Evolutionary conservation across 257 asterid species (phyloP).

Genomic region (Solanum sejunctum): DNA sequence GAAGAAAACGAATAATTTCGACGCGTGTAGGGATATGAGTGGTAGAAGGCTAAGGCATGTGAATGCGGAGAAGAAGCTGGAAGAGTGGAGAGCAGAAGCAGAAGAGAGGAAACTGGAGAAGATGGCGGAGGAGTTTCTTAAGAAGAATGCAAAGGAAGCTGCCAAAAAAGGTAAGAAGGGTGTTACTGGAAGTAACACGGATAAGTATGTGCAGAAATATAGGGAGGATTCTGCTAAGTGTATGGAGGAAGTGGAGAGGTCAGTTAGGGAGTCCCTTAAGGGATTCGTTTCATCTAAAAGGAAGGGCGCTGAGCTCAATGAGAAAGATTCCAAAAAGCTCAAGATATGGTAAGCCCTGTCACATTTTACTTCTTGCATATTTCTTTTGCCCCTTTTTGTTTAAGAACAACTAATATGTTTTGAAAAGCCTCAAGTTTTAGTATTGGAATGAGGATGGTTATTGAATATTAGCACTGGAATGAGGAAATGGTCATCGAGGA

Average conservation of each 20-base stretch:
- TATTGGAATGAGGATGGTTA: background rate
- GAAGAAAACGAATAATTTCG: conserved; percentile 90
- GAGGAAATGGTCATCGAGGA: background rate
- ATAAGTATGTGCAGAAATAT: conserved; percentile 79
- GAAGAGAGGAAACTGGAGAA: conserved; percentile 87
- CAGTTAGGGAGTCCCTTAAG: conserved; percentile 64
- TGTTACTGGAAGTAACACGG: conserved; percentile 23
- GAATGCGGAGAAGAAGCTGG: conserved; percentile 93
- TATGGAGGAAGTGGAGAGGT: conserved; percentile 71
- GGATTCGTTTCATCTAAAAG: conserved; percentile 42
- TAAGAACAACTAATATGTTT: background rate
- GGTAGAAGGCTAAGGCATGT: conserved; percentile 97
- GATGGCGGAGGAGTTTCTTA: conserved; percentile 74
- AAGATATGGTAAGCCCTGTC: conserved; percentile 52
- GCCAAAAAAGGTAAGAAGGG: conserved; percentile 43
- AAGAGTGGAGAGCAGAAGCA: conserved; percentile 88
- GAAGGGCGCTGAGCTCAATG: conserved; percentile 22
- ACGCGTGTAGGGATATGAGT: conserved; percentile 96
- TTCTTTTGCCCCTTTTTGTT: background rate
- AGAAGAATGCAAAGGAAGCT: conserved; percentile 57
- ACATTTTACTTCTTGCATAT: background rate
- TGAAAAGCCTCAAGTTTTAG: background rate
- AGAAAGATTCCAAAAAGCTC: conserved; percentile 35
- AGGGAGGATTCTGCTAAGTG: conserved; percentile 76
- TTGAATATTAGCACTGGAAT: background rate